A percentile compares a stretch with the other conserved stretches of the same genome.
Conservation (phyloP, 2,329 filamentous ascomycete genomes). For the Penicillium italicum region DNA sequence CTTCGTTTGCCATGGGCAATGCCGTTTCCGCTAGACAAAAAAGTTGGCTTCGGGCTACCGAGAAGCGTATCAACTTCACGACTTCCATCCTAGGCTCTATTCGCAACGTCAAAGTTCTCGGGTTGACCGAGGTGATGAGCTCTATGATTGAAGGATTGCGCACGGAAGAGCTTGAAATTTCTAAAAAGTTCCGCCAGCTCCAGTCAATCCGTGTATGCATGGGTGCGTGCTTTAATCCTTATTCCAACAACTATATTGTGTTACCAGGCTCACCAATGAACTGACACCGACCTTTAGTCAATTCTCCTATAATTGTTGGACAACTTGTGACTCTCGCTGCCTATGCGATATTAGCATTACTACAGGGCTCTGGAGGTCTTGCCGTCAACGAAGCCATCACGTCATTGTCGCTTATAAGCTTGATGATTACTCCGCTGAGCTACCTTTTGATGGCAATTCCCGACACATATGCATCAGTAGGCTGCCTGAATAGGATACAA, state of each 20-base stretch:
- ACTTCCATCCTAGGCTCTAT: constrained; percentile 40
- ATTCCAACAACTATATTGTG: too few species aligned
- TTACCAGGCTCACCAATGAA: too few species aligned
- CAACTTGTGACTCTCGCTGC: constrained; percentile 18
- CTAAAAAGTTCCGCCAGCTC: constrained; percentile 20
- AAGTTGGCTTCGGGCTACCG: constrained; percentile 42
- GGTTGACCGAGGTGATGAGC: constrained; percentile 25
- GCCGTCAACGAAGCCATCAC: constrained; percentile 39
- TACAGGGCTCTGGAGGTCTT: constrained; percentile 21
- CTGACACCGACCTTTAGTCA: constrained; percentile 12
- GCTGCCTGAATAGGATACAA: constrained; percentile 38
- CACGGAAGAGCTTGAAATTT: constrained; percentile 22
- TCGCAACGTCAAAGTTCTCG: constrained; percentile 43
- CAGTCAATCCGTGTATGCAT: constrained; percentile 15
- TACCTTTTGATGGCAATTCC: constrained; percentile 38
- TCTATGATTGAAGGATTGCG: constrained; percentile 23
- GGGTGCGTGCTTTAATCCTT: background rate
- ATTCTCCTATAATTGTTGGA: constrained; percentile 10
- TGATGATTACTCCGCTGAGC: constrained; percentile 38
- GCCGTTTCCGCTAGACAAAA: constrained; percentile 28
- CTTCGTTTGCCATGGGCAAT: constrained; percentile 16
- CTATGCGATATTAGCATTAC: constrained; percentile 16
- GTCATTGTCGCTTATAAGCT: constrained; percentile 38
- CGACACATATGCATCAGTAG: constrained; percentile 37
- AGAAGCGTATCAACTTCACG: constrained; percentile 43